phyloP scores from a whole-genome alignment of 495 filamentous ascomycete genomes.

The Penicillium alfredii region DNA sequence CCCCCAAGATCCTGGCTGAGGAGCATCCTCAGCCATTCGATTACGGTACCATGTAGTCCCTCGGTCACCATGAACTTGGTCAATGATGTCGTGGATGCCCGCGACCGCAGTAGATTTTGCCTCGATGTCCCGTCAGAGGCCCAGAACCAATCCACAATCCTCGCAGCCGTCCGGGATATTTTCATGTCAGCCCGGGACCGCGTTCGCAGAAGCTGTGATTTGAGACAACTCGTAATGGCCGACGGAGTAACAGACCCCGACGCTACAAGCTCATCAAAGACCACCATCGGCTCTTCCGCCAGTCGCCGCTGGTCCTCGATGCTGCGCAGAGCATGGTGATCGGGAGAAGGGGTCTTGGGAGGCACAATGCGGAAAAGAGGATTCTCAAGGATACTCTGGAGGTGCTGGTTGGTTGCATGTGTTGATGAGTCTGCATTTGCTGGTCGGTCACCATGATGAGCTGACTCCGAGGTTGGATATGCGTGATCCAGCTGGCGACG shows the following conservation, averaged over 20 bases:
- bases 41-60: constrained; percentile 26
- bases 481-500: constrained; percentile 63
- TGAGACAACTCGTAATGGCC: constrained; percentile 23
- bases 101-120: constrained; percentile 23
- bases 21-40: constrained; percentile 33
- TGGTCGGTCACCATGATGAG: constrained; percentile 13
- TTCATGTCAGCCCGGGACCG: no score
- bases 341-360: constrained; percentile 10
- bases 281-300: constrained; percentile 31
- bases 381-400: constrained; percentile 63
- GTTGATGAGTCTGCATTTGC: constrained; percentile 25
- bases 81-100: constrained; percentile 10
- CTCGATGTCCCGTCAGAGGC: constrained; percentile 28
- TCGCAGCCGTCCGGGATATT: constrained; percentile 28
- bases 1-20: constrained; percentile 25
- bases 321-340: constrained; percentile 5
- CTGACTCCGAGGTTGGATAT: constrained; percentile 40
- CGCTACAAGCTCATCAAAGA: constrained; percentile 38
- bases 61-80: constrained; percentile 40
- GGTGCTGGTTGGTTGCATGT: constrained; percentile 48
- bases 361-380: constrained; percentile 49
- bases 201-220: constrained; percentile 32
- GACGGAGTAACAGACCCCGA: constrained; percentile 27
- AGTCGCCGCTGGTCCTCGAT: constrained; percentile 15
- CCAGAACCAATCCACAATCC: constrained; percentile 37